Conservation (phyloP, 2,329 filamentous ascomycete genomes). For the Cercospora zeae-maydis region DNA sequence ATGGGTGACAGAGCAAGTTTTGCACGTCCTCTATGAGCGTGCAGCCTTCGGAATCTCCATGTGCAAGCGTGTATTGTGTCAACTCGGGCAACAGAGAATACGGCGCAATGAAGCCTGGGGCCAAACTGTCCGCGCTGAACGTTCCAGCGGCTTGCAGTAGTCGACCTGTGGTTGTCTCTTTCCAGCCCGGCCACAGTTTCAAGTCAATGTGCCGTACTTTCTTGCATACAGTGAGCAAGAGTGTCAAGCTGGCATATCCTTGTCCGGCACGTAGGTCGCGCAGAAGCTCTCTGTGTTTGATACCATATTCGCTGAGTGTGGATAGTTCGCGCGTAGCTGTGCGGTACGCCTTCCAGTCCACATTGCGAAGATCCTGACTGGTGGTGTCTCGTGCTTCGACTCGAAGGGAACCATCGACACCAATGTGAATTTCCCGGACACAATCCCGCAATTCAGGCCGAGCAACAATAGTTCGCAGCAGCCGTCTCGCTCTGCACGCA, state of each 20-base stretch:
- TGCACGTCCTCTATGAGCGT: background rate
- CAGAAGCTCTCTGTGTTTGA: background rate
- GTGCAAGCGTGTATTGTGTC: background rate
- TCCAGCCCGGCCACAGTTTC: background rate
- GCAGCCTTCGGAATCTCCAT: background rate
- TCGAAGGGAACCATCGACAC: background rate
- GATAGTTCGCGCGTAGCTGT: background rate
- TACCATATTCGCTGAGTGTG: background rate
- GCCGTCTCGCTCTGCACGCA: background rate
- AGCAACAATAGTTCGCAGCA: constrained; percentile 5
- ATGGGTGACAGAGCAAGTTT: background rate
- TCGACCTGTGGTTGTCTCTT: background rate
- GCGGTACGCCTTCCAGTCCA: background rate
- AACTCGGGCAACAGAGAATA: background rate
- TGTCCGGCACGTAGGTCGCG: background rate
- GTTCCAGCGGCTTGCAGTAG: background rate
- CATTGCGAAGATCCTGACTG: background rate
- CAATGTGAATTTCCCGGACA: constrained; percentile 1
- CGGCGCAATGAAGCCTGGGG: background rate
- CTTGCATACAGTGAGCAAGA: background rate
- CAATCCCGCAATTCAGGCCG: background rate
- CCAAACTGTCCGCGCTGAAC: background rate
- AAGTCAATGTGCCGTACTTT: background rate
- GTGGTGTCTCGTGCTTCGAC: background rate
- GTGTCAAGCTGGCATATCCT: background rate